Percentiles rank a stretch among this genome's conserved stretches.
These are phyloP conservation scores for Aegilops tauschii DNA, from an alignment of 176 grass and related monocot species.

Conservation along the genomic window DNA sequence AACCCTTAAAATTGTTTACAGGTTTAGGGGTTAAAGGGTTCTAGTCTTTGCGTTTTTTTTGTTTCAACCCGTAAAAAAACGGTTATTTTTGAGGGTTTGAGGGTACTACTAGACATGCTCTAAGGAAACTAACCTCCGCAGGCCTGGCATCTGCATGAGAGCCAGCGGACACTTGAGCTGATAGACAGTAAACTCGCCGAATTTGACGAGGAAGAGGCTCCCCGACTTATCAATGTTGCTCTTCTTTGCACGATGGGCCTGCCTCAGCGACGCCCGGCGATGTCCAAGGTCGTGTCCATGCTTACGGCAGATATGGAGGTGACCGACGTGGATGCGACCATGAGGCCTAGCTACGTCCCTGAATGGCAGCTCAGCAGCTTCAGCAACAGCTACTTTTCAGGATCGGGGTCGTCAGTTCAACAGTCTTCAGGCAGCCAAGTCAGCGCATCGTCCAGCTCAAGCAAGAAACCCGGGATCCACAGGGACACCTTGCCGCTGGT, in stretches of 20 bases:
- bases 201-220: conserved; percentile 27
- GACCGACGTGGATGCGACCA: neutral
- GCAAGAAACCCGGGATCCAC: neutral
- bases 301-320: neutral
- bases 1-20: no score
- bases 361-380: neutral
- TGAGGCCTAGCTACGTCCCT: neutral
- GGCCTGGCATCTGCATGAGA: no score
- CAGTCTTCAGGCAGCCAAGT: neutral
- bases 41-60: no score
- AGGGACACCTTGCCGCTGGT: no score
- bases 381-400: neutral
- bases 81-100: no score
- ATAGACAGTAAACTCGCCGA: neutral
- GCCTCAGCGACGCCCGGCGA: neutral
- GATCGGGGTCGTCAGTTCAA: neutral
- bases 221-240: conserved; percentile 28
- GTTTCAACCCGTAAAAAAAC: no score
- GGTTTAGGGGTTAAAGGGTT: no score
- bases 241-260: conserved; percentile 35
- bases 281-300: conserved; percentile 1
- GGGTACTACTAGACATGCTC: no score
- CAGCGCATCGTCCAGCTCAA: neutral
- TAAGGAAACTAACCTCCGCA: no score
- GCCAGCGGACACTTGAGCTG: no score